These are phyloP conservation scores for Ophiostoma montium DNA, from an alignment of 2,329 filamentous ascomycete genomes.

Conservation along the genomic window DNA sequence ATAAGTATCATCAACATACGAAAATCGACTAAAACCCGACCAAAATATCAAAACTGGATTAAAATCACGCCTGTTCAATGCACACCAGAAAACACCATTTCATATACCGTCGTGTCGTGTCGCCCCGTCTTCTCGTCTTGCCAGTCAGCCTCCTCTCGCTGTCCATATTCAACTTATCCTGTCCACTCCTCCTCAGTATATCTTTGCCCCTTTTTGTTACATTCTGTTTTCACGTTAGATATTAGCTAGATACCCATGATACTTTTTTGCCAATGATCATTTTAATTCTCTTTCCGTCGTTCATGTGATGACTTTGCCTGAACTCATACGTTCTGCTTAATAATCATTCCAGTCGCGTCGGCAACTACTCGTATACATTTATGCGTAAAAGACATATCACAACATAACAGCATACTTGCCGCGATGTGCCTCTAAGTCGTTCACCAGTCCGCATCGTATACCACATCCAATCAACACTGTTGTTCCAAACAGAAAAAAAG, in stretches of 20 bases:
- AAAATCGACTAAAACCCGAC: background rate
- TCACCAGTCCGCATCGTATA: no score
- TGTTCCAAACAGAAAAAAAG: no score
- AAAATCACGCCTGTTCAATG: background rate
- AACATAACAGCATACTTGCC: no score
- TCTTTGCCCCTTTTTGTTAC: background rate
- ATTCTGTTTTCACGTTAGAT: background rate
- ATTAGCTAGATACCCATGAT: conserved; percentile 2
- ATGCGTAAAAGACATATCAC: no score
- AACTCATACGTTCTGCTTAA: no score
- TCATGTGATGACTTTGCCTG: background rate
- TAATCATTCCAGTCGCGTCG: no score
- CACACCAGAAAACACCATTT: background rate
- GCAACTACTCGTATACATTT: no score
- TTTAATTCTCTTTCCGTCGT: background rate
- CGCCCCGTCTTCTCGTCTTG: background rate
- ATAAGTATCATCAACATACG: background rate
- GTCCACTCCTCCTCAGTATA: background rate
- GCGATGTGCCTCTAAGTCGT: no score
- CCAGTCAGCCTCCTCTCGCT: no score
- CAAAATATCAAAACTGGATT: background rate
- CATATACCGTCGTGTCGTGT: background rate
- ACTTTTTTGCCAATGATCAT: background rate
- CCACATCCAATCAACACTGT: no score
- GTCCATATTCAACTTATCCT: background rate